These are phyloP conservation scores for Aspergillus pseudonomiae DNA, from an alignment of 2,329 filamentous ascomycete species.

Conservation along the genomic window DNA sequence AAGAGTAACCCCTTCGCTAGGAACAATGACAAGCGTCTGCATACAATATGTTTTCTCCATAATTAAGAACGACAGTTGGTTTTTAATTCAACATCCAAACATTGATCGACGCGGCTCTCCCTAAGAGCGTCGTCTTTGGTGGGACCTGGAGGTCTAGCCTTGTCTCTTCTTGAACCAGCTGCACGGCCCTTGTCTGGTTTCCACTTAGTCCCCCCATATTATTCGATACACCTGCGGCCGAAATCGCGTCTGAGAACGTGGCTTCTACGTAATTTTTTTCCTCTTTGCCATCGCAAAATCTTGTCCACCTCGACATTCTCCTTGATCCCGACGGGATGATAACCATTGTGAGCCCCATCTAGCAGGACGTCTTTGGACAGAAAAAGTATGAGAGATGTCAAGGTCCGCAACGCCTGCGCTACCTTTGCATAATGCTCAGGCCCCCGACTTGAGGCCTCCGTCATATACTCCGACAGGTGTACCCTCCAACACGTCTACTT, in stretches of 20 bases:
- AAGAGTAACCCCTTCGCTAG: not conserved
- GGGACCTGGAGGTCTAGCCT: constrained; percentile 4
- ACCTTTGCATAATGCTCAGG: constrained; percentile 58
- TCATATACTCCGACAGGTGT: constrained; percentile 33
- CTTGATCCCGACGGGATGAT: constrained; percentile 30
- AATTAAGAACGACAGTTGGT: not conserved
- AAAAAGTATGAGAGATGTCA: constrained; percentile 61
- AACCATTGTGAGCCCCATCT: constrained; percentile 23
- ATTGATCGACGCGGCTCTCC: not conserved
- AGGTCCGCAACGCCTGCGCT: constrained; percentile 61
- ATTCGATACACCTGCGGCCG: constrained; percentile 30
- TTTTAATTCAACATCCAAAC: not conserved
- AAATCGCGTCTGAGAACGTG: constrained; percentile 34
- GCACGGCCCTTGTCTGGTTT: constrained; percentile 10
- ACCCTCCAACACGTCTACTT: constrained; percentile 33
- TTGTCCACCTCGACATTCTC: constrained; percentile 1
- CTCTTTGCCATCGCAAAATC: not conserved
- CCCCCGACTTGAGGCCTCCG: constrained; percentile 31
- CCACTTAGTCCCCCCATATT: constrained; percentile 4
- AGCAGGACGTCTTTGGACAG: constrained; percentile 21
- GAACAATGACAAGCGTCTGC: not conserved
- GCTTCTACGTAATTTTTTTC: constrained; percentile 16
- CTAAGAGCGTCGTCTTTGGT: not conserved
- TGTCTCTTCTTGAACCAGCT: not conserved
- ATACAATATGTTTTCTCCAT: not conserved